A percentile compares a stretch with the other conserved stretches of the same genome.
Evolutionary conservation across 2,329 filamentous ascomycete genomes (phyloP).

Genomic region (Huntiella savannae): DNA sequence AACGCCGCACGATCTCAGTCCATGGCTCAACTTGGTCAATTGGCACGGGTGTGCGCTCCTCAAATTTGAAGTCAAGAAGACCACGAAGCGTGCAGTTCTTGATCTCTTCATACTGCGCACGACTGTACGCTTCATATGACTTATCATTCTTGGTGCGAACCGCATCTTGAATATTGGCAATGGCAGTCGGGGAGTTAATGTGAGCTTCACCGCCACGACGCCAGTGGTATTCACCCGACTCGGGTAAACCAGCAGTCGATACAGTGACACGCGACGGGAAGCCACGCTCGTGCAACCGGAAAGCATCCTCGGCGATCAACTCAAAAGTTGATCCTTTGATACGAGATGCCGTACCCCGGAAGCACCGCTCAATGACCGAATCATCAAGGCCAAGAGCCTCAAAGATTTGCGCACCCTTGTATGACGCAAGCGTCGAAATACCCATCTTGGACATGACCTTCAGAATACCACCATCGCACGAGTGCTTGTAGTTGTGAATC

Average conservation of each 20-base stretch:
- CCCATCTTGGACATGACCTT: conserved; percentile 99
- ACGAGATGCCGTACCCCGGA: conserved; percentile 81
- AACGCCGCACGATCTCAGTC: conserved; percentile 92
- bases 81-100: conserved; percentile 90
- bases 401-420: conserved; percentile 97
- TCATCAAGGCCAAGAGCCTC: conserved; percentile 90
- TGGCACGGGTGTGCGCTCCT: conserved; percentile 64
- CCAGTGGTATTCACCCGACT: conserved; percentile 97
- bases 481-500: conserved; percentile 92
- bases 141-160: conserved; percentile 96
- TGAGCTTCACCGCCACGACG: conserved; percentile 89
- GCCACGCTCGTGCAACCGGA: conserved; percentile 85
- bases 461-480: conserved; percentile 84
- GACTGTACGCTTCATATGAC: conserved; percentile 91
- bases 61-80: conserved; percentile 89
- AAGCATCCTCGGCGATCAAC: conserved; percentile 80
- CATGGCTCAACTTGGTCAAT: conserved; percentile 96
- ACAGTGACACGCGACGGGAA: conserved; percentile 66
- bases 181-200: conserved; percentile 83
- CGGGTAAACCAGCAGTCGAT: conserved; percentile 59
- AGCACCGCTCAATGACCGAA: conserved; percentile 80
- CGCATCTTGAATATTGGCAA: conserved; percentile 93
- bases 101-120: conserved; percentile 86
- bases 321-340: conserved; percentile 91
- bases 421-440: conserved; percentile 87